Percentiles rank a stretch among this genome's conserved stretches.
These are phyloP conservation scores for Wilhelminamyces savonicus DNA, from an alignment of 805 yeast genomes.

Conservation along the genomic window DNA sequence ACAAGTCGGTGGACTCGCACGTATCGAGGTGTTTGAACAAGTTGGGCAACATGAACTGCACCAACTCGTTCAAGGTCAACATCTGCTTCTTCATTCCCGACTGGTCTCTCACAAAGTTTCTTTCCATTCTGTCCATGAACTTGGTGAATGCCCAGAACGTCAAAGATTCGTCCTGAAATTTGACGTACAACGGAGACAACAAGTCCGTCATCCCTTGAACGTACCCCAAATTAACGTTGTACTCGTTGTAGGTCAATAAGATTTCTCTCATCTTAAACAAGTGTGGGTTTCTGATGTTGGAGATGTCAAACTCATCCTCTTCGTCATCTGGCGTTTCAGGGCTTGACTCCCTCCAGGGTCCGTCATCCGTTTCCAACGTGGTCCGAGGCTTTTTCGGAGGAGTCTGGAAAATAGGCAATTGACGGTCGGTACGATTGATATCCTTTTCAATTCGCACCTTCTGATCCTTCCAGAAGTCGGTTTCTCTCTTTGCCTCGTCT, in stretches of 20 bases:
- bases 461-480: conserved; percentile 83
- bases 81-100: conserved; percentile 90
- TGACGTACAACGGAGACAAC: conserved; percentile 74
- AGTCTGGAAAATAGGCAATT: conserved; percentile 53
- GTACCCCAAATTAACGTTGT: conserved; percentile 80
- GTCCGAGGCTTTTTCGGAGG: conserved; percentile 32
- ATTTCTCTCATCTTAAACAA: conserved; percentile 68
- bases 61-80: conserved; percentile 73
- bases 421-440: conserved; percentile 84
- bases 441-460: conserved; percentile 87
- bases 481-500: conserved; percentile 43
- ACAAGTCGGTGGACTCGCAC: conserved; percentile 85
- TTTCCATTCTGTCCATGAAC: conserved; percentile 92
- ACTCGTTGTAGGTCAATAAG: conserved; percentile 78
- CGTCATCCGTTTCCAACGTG: conserved; percentile 5
- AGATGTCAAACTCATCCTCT: conserved; percentile 47
- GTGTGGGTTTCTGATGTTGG: conserved; percentile 70
- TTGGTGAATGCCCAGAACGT: conserved; percentile 85
- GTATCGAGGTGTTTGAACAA: conserved; percentile 75
- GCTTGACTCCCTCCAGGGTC: conserved; percentile 18
- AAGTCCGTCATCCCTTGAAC: conserved; percentile 98
- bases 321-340: conserved; percentile 32
- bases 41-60: conserved; percentile 86
- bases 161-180: conserved; percentile 60
- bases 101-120: conserved; percentile 87